These are phyloP conservation scores for Dioszegia crocea DNA, from an alignment of 768 basidiomycete species.

Conservation along the genomic window DNA sequence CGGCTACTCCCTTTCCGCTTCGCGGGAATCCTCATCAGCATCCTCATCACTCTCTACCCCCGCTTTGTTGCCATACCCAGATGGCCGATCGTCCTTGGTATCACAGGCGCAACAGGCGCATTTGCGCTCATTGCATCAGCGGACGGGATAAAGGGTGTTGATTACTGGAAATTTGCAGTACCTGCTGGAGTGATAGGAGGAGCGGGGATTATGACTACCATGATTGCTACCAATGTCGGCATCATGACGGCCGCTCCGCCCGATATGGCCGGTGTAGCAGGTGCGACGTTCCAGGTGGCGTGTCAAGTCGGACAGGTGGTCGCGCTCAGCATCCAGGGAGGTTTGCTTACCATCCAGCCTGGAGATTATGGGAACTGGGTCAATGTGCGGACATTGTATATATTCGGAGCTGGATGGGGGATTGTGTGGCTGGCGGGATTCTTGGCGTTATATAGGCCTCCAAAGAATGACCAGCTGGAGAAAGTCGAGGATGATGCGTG, in stretches of 20 bases:
- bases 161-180: slow-evolving; percentile 31
- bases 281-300: slow-evolving; percentile 35
- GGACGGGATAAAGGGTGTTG: not conserved
- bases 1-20: slow-evolving; percentile 29
- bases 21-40: slow-evolving; percentile 14
- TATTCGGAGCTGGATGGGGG: slow-evolving; percentile 17
- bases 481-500: too few species aligned
- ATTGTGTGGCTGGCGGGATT: slow-evolving; percentile 13
- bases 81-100: slow-evolving; percentile 44
- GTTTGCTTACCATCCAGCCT: slow-evolving; percentile 26
- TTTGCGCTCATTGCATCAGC: slow-evolving; percentile 46
- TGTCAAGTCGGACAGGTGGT: slow-evolving; percentile 35
- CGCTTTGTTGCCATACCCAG: slow-evolving; percentile 7
- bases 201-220: slow-evolving; percentile 21
- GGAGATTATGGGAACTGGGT: slow-evolving; percentile 12
- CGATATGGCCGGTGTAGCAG: slow-evolving; percentile 40
- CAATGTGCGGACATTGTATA: slow-evolving; percentile 16
- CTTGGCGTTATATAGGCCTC: slow-evolving; percentile 9
- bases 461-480: not conserved
- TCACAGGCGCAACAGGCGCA: slow-evolving; percentile 66
- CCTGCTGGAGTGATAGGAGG: slow-evolving; percentile 30
- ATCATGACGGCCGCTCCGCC: slow-evolving; percentile 44
- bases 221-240: slow-evolving; percentile 21
- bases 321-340: slow-evolving; percentile 59
- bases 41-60: slow-evolving; percentile 1